Conservation (phyloP, 192 early-diverging fungal genomes). For the Jimgerdemannia lactiflua region DNA sequence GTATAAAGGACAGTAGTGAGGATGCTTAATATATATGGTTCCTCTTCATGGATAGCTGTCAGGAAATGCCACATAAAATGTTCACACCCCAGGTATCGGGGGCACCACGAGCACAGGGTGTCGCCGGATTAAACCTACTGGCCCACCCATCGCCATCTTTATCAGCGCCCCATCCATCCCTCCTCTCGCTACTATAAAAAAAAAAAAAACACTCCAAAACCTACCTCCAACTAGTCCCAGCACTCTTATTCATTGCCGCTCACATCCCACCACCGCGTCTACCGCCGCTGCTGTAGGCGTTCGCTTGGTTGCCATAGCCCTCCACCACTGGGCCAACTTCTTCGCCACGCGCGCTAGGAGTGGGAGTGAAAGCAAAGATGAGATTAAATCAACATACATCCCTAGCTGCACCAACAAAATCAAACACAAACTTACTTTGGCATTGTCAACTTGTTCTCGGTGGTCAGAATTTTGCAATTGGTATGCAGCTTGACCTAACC, state of each 20-base stretch:
- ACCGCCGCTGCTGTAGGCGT: neutral
- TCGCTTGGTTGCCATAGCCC: constrained; percentile 3
- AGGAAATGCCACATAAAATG: neutral
- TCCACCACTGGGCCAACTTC: constrained; percentile 47
- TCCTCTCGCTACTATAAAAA: neutral
- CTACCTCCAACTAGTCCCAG: neutral
- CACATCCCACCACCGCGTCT: constrained; percentile 19
- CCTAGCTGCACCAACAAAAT: neutral
- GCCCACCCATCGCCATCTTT: constrained; percentile 23
- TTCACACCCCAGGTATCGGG: constrained; percentile 30
- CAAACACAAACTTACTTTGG: constrained; percentile 36
- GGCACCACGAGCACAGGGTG: constrained; percentile 26
- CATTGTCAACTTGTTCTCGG: constrained; percentile 76
- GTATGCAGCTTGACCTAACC: constrained; percentile 93
- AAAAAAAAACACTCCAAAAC: neutral
- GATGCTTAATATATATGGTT: too few relatives aligned
- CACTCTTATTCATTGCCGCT: constrained; percentile 1
- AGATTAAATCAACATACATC: neutral
- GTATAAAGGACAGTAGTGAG: neutral
- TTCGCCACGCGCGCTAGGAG: constrained; percentile 31
- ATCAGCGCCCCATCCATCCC: constrained; percentile 10
- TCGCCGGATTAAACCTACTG: constrained; percentile 30
- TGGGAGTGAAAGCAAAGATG: neutral
- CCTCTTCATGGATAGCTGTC: neutral
- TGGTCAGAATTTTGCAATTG: constrained; percentile 74